Base-by-base conservation (phyloP, 2,329 filamentous ascomycete genomes). In the Zymoseptoria passerinii region DNA sequence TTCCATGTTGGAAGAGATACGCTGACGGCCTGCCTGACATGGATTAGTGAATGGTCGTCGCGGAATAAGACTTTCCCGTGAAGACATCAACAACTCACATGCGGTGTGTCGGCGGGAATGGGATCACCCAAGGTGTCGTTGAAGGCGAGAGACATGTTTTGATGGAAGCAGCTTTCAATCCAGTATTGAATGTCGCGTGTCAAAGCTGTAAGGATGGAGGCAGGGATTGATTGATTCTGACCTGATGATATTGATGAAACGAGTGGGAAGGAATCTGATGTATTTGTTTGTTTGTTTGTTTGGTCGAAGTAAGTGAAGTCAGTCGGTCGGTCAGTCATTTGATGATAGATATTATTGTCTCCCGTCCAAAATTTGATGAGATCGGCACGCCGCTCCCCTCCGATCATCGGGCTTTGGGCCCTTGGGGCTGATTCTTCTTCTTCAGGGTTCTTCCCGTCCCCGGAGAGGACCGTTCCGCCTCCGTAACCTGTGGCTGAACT, bases 1-100 rank as follows among this genome's bases (percentile, higher is more conserved):
- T 81, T 81, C 94, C 94, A 99, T 75, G 91, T 95, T 48, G 94
- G 94, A 27, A 99, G 78, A 16, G 94, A 97, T 49, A 97, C 92
- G 73, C 92, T 97, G 64, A 97, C 90, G 64, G 92, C 94, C 92
- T 96, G 92, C 94, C 92, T 96, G 64, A 5, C 52, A 19, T 19
- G 54, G 18, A 49, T 65, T 51, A 66, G 61, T 48, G 13, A 18
- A 1, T 10, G 3, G 23, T 35, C 8, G 23, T 35, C 8, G 20
- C 16, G 18, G 51, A 7, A 13, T 0, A 19, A 23, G 18, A 19
- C 28, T 16, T 53, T n/a, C 35, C 5, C 16, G 13, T 16, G 23
- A 23, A 23, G 23, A 49, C 20, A 52, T n/a, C n/a, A n/a, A n/a
- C n/a, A 7, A 80, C 83, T 77, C 78, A 90, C 88, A 78, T 92